Conservation (phyloP, 192 early-diverging fungal genomes). For the Backusella sp. region DNA sequence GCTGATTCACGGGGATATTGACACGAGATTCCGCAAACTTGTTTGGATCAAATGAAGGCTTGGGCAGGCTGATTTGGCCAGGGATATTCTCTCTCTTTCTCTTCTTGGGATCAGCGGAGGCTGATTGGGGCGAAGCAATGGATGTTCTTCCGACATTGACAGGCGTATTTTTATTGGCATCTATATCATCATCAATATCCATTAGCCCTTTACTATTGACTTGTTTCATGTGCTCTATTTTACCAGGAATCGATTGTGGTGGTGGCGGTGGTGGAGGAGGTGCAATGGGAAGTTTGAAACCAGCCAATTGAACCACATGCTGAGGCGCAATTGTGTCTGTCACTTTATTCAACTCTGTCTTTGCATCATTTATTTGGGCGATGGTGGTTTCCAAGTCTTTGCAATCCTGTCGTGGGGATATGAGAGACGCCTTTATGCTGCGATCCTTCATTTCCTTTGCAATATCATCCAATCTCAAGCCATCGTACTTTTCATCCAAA, state of each 20-base stretch:
- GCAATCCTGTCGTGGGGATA: slow-evolving; percentile 31
- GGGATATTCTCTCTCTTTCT: slow-evolving; percentile 39
- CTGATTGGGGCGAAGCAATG: slow-evolving; percentile 17
- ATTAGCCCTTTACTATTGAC: background rate
- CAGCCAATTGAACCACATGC: slow-evolving; percentile 51
- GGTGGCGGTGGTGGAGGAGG: background rate
- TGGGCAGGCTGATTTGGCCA: slow-evolving; percentile 32
- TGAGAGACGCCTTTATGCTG: slow-evolving; percentile 35
- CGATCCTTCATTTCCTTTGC: slow-evolving; percentile 47
- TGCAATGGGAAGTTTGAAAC: slow-evolving; percentile 41
- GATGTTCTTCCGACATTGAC: background rate
- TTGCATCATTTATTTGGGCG: slow-evolving; percentile 19
- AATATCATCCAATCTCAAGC: slow-evolving; percentile 41
- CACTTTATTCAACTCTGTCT: slow-evolving; percentile 35
- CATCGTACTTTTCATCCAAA: slow-evolving; percentile 50
- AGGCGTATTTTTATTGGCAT: background rate
- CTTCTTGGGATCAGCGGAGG: slow-evolving; percentile 29
- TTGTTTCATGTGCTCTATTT: background rate
- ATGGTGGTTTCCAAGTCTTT: slow-evolving; percentile 37
- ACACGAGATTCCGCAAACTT: slow-evolving; percentile 26
- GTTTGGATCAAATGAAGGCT: slow-evolving; percentile 25
- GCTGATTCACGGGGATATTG: background rate
- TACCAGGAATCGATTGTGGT: background rate
- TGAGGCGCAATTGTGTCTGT: slow-evolving; percentile 28
- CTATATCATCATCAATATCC: background rate